Evolutionary conservation across 1,139 yeast genomes (phyloP).

Genomic region (Geotrichum histeridarum): DNA sequence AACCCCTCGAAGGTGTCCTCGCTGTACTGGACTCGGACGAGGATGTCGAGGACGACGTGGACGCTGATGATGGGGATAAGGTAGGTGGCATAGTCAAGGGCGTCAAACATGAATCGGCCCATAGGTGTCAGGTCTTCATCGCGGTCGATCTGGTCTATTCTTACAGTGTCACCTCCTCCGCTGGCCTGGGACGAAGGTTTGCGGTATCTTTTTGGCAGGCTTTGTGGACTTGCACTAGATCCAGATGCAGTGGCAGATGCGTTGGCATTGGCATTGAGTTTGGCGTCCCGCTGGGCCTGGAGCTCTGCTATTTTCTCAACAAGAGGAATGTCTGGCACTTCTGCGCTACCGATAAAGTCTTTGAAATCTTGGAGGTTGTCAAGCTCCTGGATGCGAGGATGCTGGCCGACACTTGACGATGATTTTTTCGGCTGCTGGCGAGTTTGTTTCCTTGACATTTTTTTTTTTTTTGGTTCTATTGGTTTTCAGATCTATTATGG

Average conservation of each 20-base stretch:
- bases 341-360: constrained; percentile 26
- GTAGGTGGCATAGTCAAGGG: constrained; percentile 33
- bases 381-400: constrained; percentile 26
- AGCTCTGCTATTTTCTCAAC: constrained; percentile 30
- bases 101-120: constrained; percentile 30
- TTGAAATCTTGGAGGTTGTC: constrained; percentile 24
- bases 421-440: background rate
- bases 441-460: background rate
- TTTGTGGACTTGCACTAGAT: background rate
- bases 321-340: constrained; percentile 29
- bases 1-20: constrained; percentile 22
- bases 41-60: constrained; percentile 34
- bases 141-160: constrained; percentile 15
- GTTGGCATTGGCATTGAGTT: background rate
- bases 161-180: background rate
- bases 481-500: no score
- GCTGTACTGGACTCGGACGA: constrained; percentile 36
- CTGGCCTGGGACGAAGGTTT: background rate
- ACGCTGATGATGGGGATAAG: constrained; percentile 36
- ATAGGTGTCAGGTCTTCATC: constrained; percentile 27
- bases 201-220: constrained; percentile 14
- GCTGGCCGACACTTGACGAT: constrained; percentile 8
- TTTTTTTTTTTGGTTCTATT: background rate
- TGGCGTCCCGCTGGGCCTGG: constrained; percentile 18
- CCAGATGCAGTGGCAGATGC: background rate